Conservation (phyloP, 495 filamentous ascomycete species). For the Neurospora sp. region DNA sequence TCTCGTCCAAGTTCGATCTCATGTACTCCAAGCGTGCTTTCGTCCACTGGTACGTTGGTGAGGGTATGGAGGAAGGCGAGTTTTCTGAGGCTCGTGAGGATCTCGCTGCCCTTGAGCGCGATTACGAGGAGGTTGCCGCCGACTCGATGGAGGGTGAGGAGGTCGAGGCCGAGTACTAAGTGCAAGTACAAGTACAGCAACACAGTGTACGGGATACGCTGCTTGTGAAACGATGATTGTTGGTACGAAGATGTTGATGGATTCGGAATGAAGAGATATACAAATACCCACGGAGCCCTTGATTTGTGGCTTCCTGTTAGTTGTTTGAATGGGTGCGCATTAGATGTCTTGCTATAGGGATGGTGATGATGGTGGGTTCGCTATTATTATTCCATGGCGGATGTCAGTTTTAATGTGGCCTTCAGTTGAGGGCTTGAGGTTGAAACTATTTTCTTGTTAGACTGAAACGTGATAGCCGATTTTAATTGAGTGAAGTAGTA, state of each 20-base stretch:
- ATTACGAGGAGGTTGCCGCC: slow-evolving; percentile 98
- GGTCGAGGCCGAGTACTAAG: slow-evolving; percentile 90
- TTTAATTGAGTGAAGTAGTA: slow-evolving; percentile 16
- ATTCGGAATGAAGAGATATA: neutral
- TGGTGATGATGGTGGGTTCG: slow-evolving; percentile 8
- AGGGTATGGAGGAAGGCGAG: slow-evolving; percentile 99
- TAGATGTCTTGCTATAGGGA: neutral
- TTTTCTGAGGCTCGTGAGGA: slow-evolving; percentile 99
- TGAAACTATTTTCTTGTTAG: slow-evolving; percentile 15
- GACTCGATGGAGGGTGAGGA: slow-evolving; percentile 89
- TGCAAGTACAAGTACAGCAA: neutral
- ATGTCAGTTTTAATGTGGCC: slow-evolving; percentile 1
- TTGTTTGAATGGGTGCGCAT: neutral
- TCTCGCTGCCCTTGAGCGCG: slow-evolving; percentile 91
- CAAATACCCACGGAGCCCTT: neutral
- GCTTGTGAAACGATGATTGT: neutral
- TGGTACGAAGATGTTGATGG: neutral
- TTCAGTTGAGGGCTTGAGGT: slow-evolving; percentile 5
- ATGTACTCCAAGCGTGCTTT: slow-evolving; percentile 99
- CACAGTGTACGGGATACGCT: neutral
- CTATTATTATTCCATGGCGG: slow-evolving; percentile 6
- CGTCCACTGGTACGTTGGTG: slow-evolving; percentile 99
- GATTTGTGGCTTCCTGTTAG: neutral
- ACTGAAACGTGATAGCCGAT: slow-evolving; percentile 23
- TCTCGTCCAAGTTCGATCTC: slow-evolving; percentile 97